Evolutionary conservation across 495 filamentous ascomycete species (phyloP).

Genomic region (Aspergillus cavernicola): DNA sequence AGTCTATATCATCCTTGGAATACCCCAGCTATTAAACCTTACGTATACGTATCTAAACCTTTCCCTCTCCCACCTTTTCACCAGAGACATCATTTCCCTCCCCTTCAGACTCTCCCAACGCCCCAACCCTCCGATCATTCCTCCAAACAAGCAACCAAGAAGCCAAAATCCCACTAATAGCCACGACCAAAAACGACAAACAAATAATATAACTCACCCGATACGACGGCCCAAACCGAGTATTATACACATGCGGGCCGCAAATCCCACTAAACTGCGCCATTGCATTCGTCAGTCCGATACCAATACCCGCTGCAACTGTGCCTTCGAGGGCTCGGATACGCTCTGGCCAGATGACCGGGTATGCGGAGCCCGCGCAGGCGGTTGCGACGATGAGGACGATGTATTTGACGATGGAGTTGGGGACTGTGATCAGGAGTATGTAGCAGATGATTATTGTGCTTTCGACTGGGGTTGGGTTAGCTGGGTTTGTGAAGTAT

Average conservation of each 20-base stretch:
- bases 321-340: conserved; percentile 41
- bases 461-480: conserved; percentile 30
- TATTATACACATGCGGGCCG: conserved; percentile 39
- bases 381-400: conserved; percentile 38
- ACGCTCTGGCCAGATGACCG: conserved; percentile 45
- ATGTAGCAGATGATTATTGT: conserved; percentile 45
- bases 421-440: conserved; percentile 37
- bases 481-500: too few relatives aligned
- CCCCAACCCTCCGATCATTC: not conserved
- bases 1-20: too few relatives aligned
- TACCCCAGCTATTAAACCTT: too few relatives aligned
- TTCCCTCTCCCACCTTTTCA: not conserved
- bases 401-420: conserved; percentile 36
- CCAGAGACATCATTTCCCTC: not conserved
- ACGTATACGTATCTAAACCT: too few relatives aligned
- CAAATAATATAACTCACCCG: conserved; percentile 36
- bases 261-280: conserved; percentile 44
- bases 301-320: conserved; percentile 36
- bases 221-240: conserved; percentile 39
- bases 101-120: not conserved
- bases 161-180: conserved; percentile 31
- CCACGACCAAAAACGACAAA: conserved; percentile 32
- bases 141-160: conserved; percentile 31
- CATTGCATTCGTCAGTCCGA: conserved; percentile 44
- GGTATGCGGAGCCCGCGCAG: conserved; percentile 38